Evolutionary conservation across 805 yeast species (phyloP).

Genomic region (Nakazawaea ambrosiae): DNA sequence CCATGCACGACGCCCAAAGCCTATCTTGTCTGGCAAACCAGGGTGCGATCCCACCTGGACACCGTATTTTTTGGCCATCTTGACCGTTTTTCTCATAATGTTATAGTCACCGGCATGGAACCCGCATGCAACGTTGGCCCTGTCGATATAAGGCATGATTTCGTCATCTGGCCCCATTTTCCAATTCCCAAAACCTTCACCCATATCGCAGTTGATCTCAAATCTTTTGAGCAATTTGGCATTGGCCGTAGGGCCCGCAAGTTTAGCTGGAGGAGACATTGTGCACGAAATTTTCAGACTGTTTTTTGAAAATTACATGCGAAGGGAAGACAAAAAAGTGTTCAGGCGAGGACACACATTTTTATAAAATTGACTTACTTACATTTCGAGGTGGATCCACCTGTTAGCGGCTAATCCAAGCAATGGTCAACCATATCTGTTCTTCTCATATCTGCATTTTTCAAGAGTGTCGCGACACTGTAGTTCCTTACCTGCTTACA

Average conservation of each 20-base stretch:
- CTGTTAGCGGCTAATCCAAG: no score
- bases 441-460: no score
- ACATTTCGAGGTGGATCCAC: no score
- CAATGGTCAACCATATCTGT: no score
- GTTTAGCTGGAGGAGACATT: slow-evolving; percentile 3
- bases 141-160: slow-evolving; percentile 31
- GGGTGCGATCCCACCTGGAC: slow-evolving; percentile 34
- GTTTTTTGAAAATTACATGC: neutral
- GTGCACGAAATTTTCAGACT: no score
- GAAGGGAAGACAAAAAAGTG: neutral
- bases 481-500: no score
- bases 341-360: no score
- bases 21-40: slow-evolving; percentile 30
- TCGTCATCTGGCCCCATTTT: slow-evolving; percentile 33
- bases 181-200: slow-evolving; percentile 31
- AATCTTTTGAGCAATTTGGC: slow-evolving; percentile 16
- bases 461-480: no score
- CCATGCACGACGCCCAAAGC: slow-evolving; percentile 33
- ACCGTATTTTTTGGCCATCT: slow-evolving; percentile 25
- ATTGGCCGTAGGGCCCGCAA: neutral
- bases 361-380: no score
- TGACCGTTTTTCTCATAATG: slow-evolving; percentile 27
- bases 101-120: slow-evolving; percentile 33
- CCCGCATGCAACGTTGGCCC: slow-evolving; percentile 35
- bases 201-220: slow-evolving; percentile 29